Conservation (phyloP, 2,329 filamentous ascomycete genomes). For the Ambrosiella xylebori region DNA sequence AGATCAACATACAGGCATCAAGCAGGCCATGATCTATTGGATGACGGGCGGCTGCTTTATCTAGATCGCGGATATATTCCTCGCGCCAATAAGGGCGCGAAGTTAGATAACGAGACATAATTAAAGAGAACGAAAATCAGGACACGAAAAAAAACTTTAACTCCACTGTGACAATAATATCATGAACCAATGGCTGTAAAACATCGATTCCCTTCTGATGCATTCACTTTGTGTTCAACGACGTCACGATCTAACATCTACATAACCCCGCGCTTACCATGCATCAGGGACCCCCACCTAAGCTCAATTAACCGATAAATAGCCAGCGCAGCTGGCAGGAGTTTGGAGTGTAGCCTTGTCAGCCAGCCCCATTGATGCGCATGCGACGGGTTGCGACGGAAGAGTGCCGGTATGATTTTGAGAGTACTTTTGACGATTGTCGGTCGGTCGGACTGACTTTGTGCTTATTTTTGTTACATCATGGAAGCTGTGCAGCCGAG, state of each 20-base stretch:
- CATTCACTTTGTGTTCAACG: no score
- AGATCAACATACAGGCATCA: conserved; percentile 48
- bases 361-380: not conserved
- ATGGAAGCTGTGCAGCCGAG: conserved; percentile 51
- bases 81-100: conserved; percentile 48
- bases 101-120: conserved; percentile 9
- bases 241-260: no score
- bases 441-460: not conserved
- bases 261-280: not conserved
- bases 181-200: no score
- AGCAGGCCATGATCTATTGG: conserved; percentile 49
- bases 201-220: no score
- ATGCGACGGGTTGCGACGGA: no score
- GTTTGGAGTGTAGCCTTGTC: not conserved
- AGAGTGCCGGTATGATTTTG: not conserved
- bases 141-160: not conserved
- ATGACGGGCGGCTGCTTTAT: conserved; percentile 51
- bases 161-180: no score
- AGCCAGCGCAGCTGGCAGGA: not conserved
- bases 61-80: conserved; percentile 62
- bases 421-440: not conserved
- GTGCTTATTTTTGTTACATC: conserved; percentile 1
- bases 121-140: not conserved
- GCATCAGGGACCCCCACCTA: not conserved
- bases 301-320: conserved; percentile 1